Conservation (phyloP, 2,329 filamentous ascomycete genomes). For the Fonsecaea erecta region DNA sequence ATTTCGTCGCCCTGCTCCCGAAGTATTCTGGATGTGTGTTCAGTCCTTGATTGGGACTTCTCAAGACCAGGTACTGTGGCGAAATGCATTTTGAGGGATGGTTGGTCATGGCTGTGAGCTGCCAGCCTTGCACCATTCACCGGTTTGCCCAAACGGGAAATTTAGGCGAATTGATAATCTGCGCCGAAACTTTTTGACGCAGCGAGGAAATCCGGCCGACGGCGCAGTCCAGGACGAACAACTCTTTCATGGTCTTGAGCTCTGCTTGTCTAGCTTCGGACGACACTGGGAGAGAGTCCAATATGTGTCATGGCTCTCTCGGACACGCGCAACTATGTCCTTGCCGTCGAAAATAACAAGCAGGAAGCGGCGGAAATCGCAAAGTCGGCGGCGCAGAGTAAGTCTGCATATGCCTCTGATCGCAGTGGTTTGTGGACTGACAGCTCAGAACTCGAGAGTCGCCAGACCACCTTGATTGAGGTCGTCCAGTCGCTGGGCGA, state of each 20-base stretch:
- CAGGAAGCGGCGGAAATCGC: constrained; percentile 53
- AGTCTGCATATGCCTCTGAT: constrained; percentile 13
- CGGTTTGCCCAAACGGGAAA: not conserved
- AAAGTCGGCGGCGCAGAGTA: constrained; percentile 51
- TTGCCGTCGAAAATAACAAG: constrained; percentile 54
- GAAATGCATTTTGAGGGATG: no score
- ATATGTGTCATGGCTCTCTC: constrained; percentile 45
- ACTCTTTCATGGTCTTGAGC: not conserved
- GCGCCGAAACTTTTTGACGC: constrained; percentile 1
- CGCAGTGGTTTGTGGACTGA: constrained; percentile 20
- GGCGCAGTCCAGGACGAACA: not conserved
- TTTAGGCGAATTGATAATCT: not conserved
- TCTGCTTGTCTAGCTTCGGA: not conserved
- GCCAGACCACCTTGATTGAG: constrained; percentile 64
- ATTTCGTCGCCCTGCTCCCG: no score
- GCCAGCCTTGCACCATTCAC: not conserved
- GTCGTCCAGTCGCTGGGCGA: constrained; percentile 68
- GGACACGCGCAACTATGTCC: constrained; percentile 54
- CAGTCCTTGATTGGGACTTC: no score
- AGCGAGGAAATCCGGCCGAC: not conserved
- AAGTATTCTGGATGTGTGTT: no score
- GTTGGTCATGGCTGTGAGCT: no score
- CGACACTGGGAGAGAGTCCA: not conserved
- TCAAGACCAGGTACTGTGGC: no score
- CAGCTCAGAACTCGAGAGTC: constrained; percentile 60